Percentiles rank a stretch among this genome's conserved stretches.
Evolutionary conservation across 1,139 yeast genomes (phyloP).

Genomic region (Hansenula anomala): DNA sequence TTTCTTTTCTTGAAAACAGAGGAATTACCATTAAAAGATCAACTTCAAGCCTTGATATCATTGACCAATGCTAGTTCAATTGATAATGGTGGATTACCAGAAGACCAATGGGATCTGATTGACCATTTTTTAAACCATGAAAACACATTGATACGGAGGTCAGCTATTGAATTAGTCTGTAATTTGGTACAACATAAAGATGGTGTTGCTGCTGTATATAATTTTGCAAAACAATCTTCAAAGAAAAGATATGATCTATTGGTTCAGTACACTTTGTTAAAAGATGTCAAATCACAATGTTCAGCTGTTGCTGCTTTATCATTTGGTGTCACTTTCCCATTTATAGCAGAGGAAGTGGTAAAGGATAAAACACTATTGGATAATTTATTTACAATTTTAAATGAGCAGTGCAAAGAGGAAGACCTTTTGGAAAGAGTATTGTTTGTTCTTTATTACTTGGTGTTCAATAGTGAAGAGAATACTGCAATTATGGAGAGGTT

Average conservation of each 20-base stretch:
- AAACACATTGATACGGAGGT: slow-evolving; percentile 13
- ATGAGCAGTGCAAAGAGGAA: slow-evolving; percentile 10
- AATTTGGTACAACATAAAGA: slow-evolving; percentile 18
- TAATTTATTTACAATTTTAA: slow-evolving; percentile 6
- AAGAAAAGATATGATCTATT: slow-evolving; percentile 15
- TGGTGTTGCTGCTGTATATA: slow-evolving; percentile 16
- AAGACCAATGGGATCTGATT: slow-evolving; percentile 18
- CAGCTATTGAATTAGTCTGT: slow-evolving; percentile 18
- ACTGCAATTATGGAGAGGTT: not conserved
- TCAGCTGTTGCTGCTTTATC: slow-evolving; percentile 20
- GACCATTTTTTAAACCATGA: slow-evolving; percentile 13
- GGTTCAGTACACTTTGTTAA: slow-evolving; percentile 13
- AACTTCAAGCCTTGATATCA: slow-evolving; percentile 13
- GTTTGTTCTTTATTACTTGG: slow-evolving; percentile 26
- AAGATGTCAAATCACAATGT: slow-evolving; percentile 20
- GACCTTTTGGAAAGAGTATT: slow-evolving; percentile 34
- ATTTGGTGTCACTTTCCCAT: slow-evolving; percentile 14
- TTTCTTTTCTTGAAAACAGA: slow-evolving; percentile 32
- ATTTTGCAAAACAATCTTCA: slow-evolving; percentile 11
- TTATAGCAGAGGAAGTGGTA: slow-evolving; percentile 14
- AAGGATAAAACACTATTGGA: slow-evolving; percentile 5
- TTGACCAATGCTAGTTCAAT: slow-evolving; percentile 18
- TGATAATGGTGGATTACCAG: slow-evolving; percentile 13
- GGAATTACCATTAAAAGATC: slow-evolving; percentile 10
- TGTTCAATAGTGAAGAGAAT: slow-evolving; percentile 11